phyloP scores from a whole-genome alignment of 2,329 filamentous ascomycete genomes.

The Colletotrichum paranaense region DNA sequence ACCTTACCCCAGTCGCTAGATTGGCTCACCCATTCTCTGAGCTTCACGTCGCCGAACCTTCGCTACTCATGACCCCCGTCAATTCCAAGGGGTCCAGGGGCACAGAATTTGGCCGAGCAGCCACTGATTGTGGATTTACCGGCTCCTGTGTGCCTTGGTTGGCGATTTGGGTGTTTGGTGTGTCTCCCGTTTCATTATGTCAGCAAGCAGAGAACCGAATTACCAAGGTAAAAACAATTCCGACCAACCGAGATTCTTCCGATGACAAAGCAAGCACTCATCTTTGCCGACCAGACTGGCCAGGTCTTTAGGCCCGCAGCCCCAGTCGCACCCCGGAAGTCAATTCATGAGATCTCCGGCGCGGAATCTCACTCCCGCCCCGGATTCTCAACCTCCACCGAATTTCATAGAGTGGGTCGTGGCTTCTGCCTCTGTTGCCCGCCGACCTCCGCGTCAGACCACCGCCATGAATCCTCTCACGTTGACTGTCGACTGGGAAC shows the following conservation, averaged over 20 bases:
- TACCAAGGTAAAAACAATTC: not conserved
- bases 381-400: conserved; percentile 17
- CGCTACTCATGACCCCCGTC: conserved; percentile 29
- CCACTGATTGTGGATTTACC: not conserved
- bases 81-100: not conserved
- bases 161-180: not conserved
- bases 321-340: conserved; percentile 13
- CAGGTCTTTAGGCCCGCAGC: not conserved
- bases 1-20: conserved; percentile 1
- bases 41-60: conserved; percentile 8
- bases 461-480: not conserved
- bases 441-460: not conserved
- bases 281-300: not conserved
- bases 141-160: conserved; percentile 22
- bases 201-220: conserved; percentile 1
- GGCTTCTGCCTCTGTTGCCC: no score
- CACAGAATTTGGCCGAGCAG: conserved; percentile 2
- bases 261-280: not conserved
- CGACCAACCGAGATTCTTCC: conserved; percentile 9
- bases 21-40: not conserved
- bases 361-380: conserved; percentile 21
- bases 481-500: not conserved
- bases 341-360: not conserved
- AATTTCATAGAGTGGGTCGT: not conserved
- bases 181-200: not conserved